Base-by-base conservation (phyloP, 176 grass and related monocot genomes). In the Carex pumila region DNA sequence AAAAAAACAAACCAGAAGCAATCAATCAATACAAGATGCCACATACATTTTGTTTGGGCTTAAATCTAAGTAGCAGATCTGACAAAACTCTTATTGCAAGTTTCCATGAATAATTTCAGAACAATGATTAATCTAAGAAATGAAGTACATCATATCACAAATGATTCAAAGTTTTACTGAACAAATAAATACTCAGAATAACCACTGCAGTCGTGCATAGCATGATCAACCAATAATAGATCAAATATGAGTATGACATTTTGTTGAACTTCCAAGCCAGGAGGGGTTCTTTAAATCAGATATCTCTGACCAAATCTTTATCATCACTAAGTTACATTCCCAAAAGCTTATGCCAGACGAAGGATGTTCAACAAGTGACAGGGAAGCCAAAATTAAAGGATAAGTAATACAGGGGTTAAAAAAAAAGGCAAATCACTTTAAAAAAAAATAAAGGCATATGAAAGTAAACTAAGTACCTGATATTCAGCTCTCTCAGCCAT, bases 401-500 rank as follows among this genome's bases (percentile, higher is more conserved):
- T 4, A 45, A 71, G 41, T 29, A 29, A 53, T 56, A 55, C 14
- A 56, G 52, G 5, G n/a, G 13, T 17, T 34, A 78, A 32, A 56
- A 19, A 78, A 57, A 22, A 54, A 69, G 8, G 19, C 18, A 34
- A 18, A 63, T 25, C 25, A 25, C 25, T 25, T 25, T 25, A 25
- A 25, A 25, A 25, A 78, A 32, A 56, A 19, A 78, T 36, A 22
- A 54, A 69, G 8, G 19, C 18, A 34, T 8, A 63, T 49, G 47
- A 31, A 17, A 12, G 31, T 3, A 49, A 71, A 61, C 62, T 50
- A 64, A 63, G 50, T 90, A 99, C 96, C 96, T 99, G 96, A 82
- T 93, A 95, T 89, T 99, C 96, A 79, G 96, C 96, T 85, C 91
- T 94, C 79, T 95, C 86, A 37, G 91, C 93, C 81, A 99, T 82